Base-by-base conservation (phyloP, 1,284 basidiomycete genomes). In the Rhodotorula sp. region DNA sequence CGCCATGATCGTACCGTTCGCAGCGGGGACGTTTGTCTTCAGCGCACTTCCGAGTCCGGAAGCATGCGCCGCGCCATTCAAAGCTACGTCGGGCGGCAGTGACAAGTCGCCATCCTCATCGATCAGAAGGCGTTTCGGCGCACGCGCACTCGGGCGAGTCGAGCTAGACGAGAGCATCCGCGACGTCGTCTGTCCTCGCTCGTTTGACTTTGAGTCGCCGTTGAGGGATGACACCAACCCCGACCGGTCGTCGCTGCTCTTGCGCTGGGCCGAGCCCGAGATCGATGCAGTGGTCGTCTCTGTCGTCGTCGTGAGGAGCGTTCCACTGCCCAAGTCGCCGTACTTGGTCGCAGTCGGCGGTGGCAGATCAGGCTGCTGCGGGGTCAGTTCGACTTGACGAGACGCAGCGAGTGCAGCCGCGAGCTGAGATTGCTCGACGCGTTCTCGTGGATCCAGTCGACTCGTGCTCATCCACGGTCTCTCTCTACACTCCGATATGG, bases 291-390 rank as follows among this genome's bases (percentile, higher is more conserved):
- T 10, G 52, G 12, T 43, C 39, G 34, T n/a, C 58, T 31, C 20
- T 26, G 20, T 18, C 26, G 49, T 56, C 39, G 26, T 64, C n/a
- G 52, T 56, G 0, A n/a, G 56, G 46, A 64, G 63, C 6, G 52
- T 56, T 3, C 62, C 62, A 59, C 43, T 26, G 52, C n/a, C 39
- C 18, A 64, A 26, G 12, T 54, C 46, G 20, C 62, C 62, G 54
- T 57, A 64, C 62, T 64, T 64, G 26, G 62, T 56, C 52, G 54
- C 52, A 14, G 47, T 21, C 2, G 65, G 65, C 10, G 47, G 43
- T 21, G 29, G 16, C 8, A n/a, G 34, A 34, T 6, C 46, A 23
- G 21, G 21, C 12, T n/a, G 60, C n/a, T 6, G 61, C 21, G 56
- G 14, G 43, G 34, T 20, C 18, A 61, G 7, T 21, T 54, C 7